Conservation (phyloP, 2,329 filamentous ascomycete genomes). For the Colletotrichum sp. region DNA sequence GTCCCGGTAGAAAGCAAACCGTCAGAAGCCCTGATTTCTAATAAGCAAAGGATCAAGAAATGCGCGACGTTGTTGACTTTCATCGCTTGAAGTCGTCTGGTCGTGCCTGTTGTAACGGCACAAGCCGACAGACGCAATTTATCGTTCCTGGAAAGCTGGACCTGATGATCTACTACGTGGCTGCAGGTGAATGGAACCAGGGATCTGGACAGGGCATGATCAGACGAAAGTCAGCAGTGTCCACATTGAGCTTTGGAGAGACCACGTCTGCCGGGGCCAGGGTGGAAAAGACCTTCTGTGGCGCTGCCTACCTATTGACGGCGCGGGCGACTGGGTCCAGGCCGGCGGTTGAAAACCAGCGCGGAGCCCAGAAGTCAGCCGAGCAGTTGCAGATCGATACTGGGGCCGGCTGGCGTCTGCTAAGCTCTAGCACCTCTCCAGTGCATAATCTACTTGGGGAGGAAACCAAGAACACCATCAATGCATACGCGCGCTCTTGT, state of each 20-base stretch:
- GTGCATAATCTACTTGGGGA: neutral
- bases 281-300: slow-evolving; percentile 4
- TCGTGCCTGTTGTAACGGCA: neutral
- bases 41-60: neutral
- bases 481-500: neutral
- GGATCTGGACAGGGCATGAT: slow-evolving; percentile 2
- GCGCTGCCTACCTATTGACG: neutral
- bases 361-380: slow-evolving; percentile 9
- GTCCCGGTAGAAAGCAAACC: neutral
- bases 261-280: neutral
- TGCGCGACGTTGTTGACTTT: neutral
- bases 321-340: neutral
- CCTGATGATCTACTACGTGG: neutral
- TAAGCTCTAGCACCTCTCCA: neutral
- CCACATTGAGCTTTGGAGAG: neutral
- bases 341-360: neutral
- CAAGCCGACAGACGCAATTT: neutral
- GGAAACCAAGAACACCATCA: neutral
- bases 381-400: neutral
- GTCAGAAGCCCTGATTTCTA: neutral
- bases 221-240: slow-evolving; percentile 2
- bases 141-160: neutral
- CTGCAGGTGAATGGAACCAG: neutral
- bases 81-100: neutral
- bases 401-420: neutral